Percentiles rank a stretch among this genome's conserved stretches.
phyloP scores from a whole-genome alignment of 495 filamentous ascomycete species.

The Penicillium subrubescens region DNA sequence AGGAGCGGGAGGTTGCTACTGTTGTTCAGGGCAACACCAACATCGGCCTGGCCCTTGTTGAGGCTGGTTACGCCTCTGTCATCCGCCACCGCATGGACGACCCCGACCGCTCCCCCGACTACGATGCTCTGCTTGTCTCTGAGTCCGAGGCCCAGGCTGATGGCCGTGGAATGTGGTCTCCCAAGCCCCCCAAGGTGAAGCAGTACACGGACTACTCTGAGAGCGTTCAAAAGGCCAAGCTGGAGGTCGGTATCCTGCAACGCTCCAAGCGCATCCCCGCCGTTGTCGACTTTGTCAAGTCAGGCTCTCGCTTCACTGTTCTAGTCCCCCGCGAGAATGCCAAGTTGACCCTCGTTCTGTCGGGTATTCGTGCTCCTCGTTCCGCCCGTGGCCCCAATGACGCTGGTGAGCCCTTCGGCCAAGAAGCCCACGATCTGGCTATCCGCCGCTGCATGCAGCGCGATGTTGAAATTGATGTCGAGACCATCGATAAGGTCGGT shows the following conservation, averaged over 20 bases:
- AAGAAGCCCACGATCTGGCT: constrained; percentile 90
- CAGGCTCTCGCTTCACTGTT: constrained; percentile 89
- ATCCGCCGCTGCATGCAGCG: constrained; percentile 87
- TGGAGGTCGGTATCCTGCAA: constrained; percentile 81
- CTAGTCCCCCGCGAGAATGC: constrained; percentile 90
- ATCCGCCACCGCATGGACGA: constrained; percentile 93
- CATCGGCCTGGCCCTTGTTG: constrained; percentile 78
- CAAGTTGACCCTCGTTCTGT: constrained; percentile 93
- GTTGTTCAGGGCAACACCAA: constrained; percentile 84
- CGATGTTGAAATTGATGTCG: constrained; percentile 94
- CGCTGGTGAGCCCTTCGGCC: constrained; percentile 87
- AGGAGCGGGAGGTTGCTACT: constrained; percentile 92
- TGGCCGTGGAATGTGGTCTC: constrained; percentile 90
- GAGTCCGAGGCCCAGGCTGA: constrained; percentile 85
- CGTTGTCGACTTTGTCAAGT: constrained; percentile 96
- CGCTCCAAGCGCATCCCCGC: constrained; percentile 92
- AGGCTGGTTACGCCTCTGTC: constrained; percentile 89
- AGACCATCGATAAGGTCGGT: constrained; percentile 92
- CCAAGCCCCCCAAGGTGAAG: constrained; percentile 78
- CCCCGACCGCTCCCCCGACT: constrained; percentile 86
- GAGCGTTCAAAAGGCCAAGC: constrained; percentile 90
- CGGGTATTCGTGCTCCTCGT: constrained; percentile 88
- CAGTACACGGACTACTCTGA: constrained; percentile 89
- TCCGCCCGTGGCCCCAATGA: constrained; percentile 81
- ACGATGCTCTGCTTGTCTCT: constrained; percentile 86